A percentile compares a stretch with the other conserved stretches of the same genome.
These are phyloP conservation scores for Phytophthora pluvialis DNA, from an alignment of 352 stramenopile species.

Conservation along the genomic window DNA sequence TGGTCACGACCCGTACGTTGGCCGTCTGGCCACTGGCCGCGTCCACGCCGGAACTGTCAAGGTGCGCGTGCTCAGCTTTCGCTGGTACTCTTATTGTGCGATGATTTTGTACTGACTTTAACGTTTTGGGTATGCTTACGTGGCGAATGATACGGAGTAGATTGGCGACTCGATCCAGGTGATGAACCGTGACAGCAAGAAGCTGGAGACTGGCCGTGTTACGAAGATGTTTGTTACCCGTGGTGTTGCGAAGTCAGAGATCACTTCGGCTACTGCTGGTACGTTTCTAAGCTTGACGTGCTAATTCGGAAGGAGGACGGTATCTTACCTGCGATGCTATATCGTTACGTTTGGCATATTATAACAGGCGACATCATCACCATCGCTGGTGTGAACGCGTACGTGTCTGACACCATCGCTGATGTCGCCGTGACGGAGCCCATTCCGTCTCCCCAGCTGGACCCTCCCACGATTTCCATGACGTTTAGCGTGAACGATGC, in stretches of 20 bases:
- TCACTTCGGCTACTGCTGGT: slow-evolving; percentile 87
- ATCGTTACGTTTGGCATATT: slow-evolving; percentile 7
- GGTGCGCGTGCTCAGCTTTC: slow-evolving; percentile 13
- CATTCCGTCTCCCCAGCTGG: slow-evolving; percentile 94
- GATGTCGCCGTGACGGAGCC: slow-evolving; percentile 73
- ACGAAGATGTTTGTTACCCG: slow-evolving; percentile 91
- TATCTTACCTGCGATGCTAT: slow-evolving; percentile 1
- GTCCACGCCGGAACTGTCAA: slow-evolving; percentile 94
- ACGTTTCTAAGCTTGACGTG: slow-evolving; percentile 2
- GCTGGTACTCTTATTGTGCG: not conserved
- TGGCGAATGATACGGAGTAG: slow-evolving; percentile 25
- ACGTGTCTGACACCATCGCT: slow-evolving; percentile 92
- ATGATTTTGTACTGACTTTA: slow-evolving; percentile 10
- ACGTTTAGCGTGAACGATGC: slow-evolving; percentile 98
- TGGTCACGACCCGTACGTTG: slow-evolving; percentile 98
- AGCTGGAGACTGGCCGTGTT: slow-evolving; percentile 77
- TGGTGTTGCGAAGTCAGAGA: slow-evolving; percentile 85
- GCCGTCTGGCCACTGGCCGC: slow-evolving; percentile 95
- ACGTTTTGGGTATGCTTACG: not conserved
- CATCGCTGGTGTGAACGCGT: slow-evolving; percentile 93
- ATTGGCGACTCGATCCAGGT: slow-evolving; percentile 91
- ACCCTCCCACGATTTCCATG: slow-evolving; percentile 98
- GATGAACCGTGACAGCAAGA: slow-evolving; percentile 87
- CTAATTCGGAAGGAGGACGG: not conserved
- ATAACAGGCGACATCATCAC: slow-evolving; percentile 96